Base-by-base conservation (phyloP, 768 basidiomycete genomes). In the Hericium rajendrae region DNA sequence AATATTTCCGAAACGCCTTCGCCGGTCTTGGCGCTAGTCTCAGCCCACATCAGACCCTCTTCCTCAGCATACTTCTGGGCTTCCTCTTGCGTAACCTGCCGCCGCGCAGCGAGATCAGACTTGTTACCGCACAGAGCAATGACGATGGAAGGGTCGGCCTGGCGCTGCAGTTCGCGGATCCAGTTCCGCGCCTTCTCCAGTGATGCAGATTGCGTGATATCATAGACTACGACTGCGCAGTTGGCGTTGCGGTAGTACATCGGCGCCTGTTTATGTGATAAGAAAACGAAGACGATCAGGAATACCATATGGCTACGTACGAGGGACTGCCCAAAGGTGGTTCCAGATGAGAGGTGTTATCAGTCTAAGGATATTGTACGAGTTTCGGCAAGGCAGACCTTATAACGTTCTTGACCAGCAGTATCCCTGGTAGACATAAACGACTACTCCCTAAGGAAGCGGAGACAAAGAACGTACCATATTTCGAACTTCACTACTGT, bases 61-160 rank as follows among this genome's bases (percentile, higher is more conserved):
- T 93, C 90, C 53, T 91, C 84, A 0, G 92, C 92, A 65, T 91
- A 94, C 73, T 91, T 91, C 78, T 90, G 83, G 4, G 92, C 92
- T 67, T 94, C 92, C 63, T 92, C 92, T 64, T 88, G 79, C 18
- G 88, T 76, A 3, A 92, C 89, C 70, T 93, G 91, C 64, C 91
- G 83, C 60, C 89, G 85, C 9, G 86, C 87, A 41, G 83, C 77
- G 24, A 97, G 76, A 72, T 98, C 95, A 28, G 84, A 73, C 74
- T 98, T 98, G 79, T 98, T 98, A 51, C 95, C 95, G 58, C 93
- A 95, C 38, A 98, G 84, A 41, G 92, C 89, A 69, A 98, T 95
- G 65, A 95, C 83, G 76, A 97, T 97, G 48, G 87, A 90, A 6
- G 95, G 94, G 69, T 98, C 95, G 57, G 94, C 95, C 74, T 97